Conservation (phyloP, 257 asterid species). For the Solanum paucissectum region DNA sequence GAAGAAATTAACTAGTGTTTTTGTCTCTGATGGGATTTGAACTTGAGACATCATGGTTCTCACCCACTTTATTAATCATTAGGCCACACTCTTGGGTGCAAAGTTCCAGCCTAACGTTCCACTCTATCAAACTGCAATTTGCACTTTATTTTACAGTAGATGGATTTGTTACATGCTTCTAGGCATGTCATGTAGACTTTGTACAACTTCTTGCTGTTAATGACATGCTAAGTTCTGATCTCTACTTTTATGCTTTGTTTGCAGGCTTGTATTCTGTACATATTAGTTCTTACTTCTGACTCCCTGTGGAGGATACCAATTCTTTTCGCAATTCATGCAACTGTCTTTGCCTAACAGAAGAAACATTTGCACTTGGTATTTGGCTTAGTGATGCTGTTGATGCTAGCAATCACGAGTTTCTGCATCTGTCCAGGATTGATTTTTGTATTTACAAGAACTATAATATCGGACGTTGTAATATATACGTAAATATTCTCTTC, state of each 20-base stretch:
- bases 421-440: not conserved
- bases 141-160: not conserved
- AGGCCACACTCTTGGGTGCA: not conserved
- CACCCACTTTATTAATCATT: not conserved
- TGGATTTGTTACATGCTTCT: not conserved
- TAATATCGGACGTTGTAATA: not conserved
- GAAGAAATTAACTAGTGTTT: not conserved
- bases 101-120: not conserved
- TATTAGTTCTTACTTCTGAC: not conserved
- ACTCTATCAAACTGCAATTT: not conserved
- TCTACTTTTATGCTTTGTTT: not conserved
- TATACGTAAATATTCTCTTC: not conserved
- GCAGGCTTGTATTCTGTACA: not conserved
- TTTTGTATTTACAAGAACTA: not conserved
- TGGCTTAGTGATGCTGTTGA: not conserved
- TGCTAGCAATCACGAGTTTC: not conserved
- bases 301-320: not conserved
- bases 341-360: not conserved
- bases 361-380: not conserved
- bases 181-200: not conserved
- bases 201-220: not conserved
- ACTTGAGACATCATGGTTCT: not conserved
- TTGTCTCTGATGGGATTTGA: not conserved
- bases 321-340: not conserved
- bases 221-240: not conserved